A percentile compares a stretch with the other conserved stretches of the same genome.
phyloP scores from a whole-genome alignment of 2,329 filamentous ascomycete species.

The Verticillium klebahnii region DNA sequence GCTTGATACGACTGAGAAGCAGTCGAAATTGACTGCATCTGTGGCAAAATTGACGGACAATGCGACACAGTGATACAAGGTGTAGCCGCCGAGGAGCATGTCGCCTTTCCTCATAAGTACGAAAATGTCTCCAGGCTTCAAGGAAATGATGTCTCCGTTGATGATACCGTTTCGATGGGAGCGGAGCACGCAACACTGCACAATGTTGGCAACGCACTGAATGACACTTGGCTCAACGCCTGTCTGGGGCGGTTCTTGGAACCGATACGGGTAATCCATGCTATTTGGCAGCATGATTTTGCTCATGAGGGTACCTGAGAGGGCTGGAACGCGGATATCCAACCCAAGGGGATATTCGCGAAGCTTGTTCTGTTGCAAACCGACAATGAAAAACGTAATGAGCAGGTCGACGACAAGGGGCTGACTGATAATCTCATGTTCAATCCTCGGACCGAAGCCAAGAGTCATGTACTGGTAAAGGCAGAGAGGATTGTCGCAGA shows the following conservation, averaged over 20 bases:
- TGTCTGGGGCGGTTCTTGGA: not conserved
- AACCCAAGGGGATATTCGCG: constrained; percentile 41
- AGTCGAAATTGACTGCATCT: not conserved
- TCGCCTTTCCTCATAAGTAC: not conserved
- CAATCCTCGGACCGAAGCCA: constrained; percentile 80
- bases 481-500: constrained; percentile 72
- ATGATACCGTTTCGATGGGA: not conserved
- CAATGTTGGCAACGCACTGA: not conserved
- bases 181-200: not conserved
- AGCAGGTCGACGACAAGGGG: constrained; percentile 82
- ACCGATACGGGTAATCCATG: not conserved
- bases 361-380: constrained; percentile 35
- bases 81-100: not conserved
- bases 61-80: not conserved
- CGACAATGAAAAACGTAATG: constrained; percentile 72
- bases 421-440: constrained; percentile 76
- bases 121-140: constrained; percentile 8
- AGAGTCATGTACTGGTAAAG: constrained; percentile 83
- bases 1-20: not conserved
- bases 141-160: constrained; percentile 7
- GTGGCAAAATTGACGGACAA: not conserved
- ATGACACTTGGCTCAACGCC: not conserved
- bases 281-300: no score
- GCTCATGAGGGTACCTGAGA: not conserved
- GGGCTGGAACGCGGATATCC: constrained; percentile 25